Base-by-base conservation (phyloP, 202 grass and related monocot genomes). In the Eragrostis tef region DNA sequence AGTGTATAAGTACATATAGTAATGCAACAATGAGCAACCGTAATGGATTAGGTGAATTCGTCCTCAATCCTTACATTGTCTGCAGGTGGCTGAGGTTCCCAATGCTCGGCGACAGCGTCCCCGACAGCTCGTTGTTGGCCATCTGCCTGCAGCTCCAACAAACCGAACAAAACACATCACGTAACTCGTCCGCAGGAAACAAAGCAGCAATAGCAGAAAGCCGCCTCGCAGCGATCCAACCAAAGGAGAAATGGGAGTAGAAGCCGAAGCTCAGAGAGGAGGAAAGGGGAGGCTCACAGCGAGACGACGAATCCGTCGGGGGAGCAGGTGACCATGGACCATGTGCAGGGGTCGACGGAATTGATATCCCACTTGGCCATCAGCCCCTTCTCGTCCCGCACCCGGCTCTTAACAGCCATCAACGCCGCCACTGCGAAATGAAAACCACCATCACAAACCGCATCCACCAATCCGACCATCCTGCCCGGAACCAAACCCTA, bases 341-440 rank as follows among this genome's bases (percentile, higher is more conserved):
- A 99, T 52, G 96, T 99, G 80, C 96, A 99, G 7, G 96, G 96
- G 85, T 99, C 96, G 11, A 99, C 96, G 49, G 96, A 99, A 85
- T 91, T 87, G 87, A 99, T 95, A 77, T 99, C 96, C 96, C 90
- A 95, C 45, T 73, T 83, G 27, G 80, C 80, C 92, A 91, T 99
- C 53, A 74, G 78, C 84, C 88, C 84, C 52, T 81, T 92, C 77
- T 95, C 92, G 67, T 95, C 96, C 79, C 89, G 83, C 89, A 99
- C 89, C 87, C 82, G 85, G 85, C 85, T 91, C 85, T 99, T 99
- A 67, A 95, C 87, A 69, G 90, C 88, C 89, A 99, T 95, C 66
- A 95, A 87, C 70, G 96, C 96, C 67, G 89, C 96, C 92, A 99
- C 96, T 98, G 94, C 65, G 39, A 51, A 16, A 76, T 0, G 7